Evolutionary conservation across 352 stramenopile species (phyloP), one percentile per base, ranked within the genome.

Genomic region (Pythium aphanidermatum): DNA sequence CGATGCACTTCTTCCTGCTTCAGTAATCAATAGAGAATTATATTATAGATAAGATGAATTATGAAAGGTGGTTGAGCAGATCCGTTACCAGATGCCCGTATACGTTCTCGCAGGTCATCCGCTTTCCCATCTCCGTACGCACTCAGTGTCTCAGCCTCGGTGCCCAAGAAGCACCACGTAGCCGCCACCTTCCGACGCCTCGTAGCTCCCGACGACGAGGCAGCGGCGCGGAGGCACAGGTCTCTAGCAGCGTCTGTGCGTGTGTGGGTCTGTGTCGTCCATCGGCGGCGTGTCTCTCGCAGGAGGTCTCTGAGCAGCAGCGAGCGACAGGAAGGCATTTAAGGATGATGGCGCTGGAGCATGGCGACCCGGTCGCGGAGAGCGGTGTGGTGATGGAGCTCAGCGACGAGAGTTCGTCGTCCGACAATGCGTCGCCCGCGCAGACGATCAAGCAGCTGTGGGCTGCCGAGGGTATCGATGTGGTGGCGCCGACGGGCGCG

Each of bases 381-480:
- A 13, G 45, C 6, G 40, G 37, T 19, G 32, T 54, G 3, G 4
- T 48, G 13, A 27, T 51, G 26, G 46, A 61, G 28, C 21, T 40
- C 13, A 48, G 42, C 31, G 44, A 52, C n/a, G 28, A 32, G 11
- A 46, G 36, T 12, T 25, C 32, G 36, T 60, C 51, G 31, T 54
- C 51, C 9, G 21, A 31, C 0, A 33, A 54, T 28, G 44, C 33
- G 35, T 53, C 42, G 14, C 42, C 42, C 21, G 51, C 38, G 19
- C 48, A 44, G 7, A 17, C 28, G 16, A 33, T 28, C 51, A 60
- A 61, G 40, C 38, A 61, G 45, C 45, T 61, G 16, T 61, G 53
- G 53, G 53, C 46, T 4, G 53, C 53, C 25, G 53, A 61, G 19
- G 45, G 45, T 20, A 61, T 61, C 13, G 53, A 61, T 10, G 26